phyloP scores from a whole-genome alignment of 2,329 filamentous ascomycete species.

The Aureobasidium sp. region DNA sequence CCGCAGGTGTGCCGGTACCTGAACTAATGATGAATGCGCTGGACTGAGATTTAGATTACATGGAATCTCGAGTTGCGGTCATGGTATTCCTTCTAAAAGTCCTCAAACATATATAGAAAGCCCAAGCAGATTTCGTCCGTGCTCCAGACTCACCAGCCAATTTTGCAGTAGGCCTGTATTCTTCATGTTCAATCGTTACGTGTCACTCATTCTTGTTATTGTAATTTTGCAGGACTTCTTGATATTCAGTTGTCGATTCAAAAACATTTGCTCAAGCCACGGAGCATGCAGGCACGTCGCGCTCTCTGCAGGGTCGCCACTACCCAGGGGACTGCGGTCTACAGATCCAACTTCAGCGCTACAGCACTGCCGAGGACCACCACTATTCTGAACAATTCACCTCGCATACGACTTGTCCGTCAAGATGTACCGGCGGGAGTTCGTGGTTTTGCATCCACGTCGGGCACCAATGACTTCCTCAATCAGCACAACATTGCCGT shows the following conservation, averaged over 20 bases:
- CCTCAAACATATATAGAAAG: neutral
- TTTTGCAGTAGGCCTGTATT: neutral
- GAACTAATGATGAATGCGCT: neutral
- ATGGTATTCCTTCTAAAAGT: neutral
- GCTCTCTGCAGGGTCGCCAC: conserved; percentile 3
- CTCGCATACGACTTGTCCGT: neutral
- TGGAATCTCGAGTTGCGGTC: neutral
- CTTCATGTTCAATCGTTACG: neutral
- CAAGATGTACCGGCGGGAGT: neutral
- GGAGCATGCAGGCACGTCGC: conserved; percentile 1
- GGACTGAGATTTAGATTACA: neutral
- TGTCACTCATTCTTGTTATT: neutral
- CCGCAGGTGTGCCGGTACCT: neutral
- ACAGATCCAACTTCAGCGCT: conserved; percentile 3
- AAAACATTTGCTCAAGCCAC: too few relatives aligned
- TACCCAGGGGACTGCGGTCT: neutral
- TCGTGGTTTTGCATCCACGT: conserved; percentile 3
- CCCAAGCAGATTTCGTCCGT: conserved; percentile 6
- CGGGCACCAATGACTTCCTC: conserved; percentile 20
- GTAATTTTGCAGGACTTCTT: neutral
- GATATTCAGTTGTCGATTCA: neutral
- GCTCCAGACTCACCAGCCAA: neutral
- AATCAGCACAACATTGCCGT: conserved; percentile 40
- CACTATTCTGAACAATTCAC: neutral
- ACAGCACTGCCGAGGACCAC: neutral